These are phyloP conservation scores for Sapria himalayana DNA, from an alignment of 345 rosid genomes.

Conservation along the genomic window DNA sequence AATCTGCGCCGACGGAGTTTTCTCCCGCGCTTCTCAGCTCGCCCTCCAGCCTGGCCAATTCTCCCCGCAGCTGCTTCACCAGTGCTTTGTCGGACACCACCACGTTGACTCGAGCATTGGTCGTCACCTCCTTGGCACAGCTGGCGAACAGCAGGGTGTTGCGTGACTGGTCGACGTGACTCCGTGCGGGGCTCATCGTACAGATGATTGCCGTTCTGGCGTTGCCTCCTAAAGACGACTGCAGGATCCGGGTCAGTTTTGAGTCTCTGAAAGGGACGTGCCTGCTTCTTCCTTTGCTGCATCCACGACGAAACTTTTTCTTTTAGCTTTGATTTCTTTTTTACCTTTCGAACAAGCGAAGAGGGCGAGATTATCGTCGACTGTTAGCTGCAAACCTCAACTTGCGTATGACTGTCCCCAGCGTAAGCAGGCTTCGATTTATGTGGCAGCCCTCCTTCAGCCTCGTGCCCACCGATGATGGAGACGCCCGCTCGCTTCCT, in stretches of 20 bases:
- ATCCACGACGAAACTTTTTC: too few species aligned
- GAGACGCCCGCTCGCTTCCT: conserved; percentile 96
- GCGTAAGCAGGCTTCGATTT: conserved; percentile 72
- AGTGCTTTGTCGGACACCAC: conserved; percentile 76
- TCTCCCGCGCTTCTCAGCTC: conserved; percentile 35
- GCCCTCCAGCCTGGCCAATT: conserved; percentile 62
- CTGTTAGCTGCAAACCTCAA: conserved; percentile 86
- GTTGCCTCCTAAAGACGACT: conserved; percentile 78
- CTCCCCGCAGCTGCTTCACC: conserved; percentile 78
- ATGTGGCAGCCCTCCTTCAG: conserved; percentile 94
- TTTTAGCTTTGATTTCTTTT: too few species aligned
- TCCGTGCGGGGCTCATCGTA: conserved; percentile 85
- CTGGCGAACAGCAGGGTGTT: conserved; percentile 86
- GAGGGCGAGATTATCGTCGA: too few species aligned
- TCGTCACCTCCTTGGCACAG: conserved; percentile 83
- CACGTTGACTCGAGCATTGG: conserved; percentile 74
- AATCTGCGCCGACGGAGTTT: conserved; percentile 18
- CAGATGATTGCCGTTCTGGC: conserved; percentile 86
- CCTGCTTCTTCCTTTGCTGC: conserved; percentile 86
- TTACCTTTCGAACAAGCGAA: too few species aligned
- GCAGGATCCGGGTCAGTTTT: conserved; percentile 84
- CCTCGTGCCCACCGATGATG: conserved; percentile 68
- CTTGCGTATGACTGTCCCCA: conserved; percentile 90
- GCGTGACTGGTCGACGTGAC: conserved; percentile 83
- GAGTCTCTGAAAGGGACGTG: conserved; percentile 90